A percentile compares a stretch with the other conserved stretches of the same genome.
phyloP scores from a whole-genome alignment of 768 basidiomycete species.

The Russula earlei region DNA sequence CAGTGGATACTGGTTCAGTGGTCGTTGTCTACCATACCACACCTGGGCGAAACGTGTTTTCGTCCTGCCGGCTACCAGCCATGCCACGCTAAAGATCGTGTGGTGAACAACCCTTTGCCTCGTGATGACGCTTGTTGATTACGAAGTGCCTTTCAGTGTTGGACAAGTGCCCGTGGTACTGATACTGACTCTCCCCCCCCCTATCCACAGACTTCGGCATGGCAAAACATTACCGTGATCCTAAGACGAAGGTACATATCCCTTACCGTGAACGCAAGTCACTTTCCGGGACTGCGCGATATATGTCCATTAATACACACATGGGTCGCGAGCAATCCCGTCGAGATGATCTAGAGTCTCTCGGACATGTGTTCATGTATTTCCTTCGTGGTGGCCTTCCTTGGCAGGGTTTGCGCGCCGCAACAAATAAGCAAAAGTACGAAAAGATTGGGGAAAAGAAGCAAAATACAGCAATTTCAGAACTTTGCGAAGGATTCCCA shows the following conservation, averaged over 20 bases:
- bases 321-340: constrained; percentile 91
- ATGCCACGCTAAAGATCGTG: neutral
- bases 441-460: constrained; percentile 99
- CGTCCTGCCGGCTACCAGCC: neutral
- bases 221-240: constrained; percentile 99
- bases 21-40: neutral
- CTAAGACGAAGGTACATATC: constrained; percentile 94
- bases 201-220: constrained; percentile 80
- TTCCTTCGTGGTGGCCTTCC: constrained; percentile 93
- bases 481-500: constrained; percentile 95
- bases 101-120: neutral
- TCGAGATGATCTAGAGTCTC: constrained; percentile 90
- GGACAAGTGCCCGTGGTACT: neutral
- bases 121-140: neutral
- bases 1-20: neutral
- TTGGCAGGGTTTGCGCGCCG: constrained; percentile 96
- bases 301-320: constrained; percentile 99
- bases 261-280: constrained; percentile 99
- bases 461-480: constrained; percentile 83
- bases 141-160: neutral
- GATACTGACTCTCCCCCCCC: constrained; percentile 18
- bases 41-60: neutral
- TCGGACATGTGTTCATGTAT: constrained; percentile 99
- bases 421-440: constrained; percentile 99
- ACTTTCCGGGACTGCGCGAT: constrained; percentile 90